Evolutionary conservation across 768 basidiomycete species (phyloP).

Genomic region (Hemileccinum rubropunctum): DNA sequence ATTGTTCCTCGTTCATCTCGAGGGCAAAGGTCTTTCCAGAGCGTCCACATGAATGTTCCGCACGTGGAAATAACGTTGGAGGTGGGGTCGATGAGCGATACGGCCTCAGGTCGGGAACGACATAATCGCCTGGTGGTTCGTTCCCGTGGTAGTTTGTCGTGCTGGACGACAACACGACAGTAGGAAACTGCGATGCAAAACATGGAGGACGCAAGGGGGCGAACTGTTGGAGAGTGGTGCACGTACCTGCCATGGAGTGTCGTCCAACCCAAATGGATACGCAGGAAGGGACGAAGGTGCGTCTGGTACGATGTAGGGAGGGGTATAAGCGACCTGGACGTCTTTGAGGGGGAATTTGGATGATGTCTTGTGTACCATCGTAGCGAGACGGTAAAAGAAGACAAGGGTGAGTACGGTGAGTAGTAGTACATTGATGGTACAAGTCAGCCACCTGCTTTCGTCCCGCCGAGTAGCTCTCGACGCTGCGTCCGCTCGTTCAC

Average conservation of each 20-base stretch:
- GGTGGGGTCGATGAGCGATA: constrained; percentile 14
- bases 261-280: constrained; percentile 4
- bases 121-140: background rate
- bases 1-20: constrained; percentile 10
- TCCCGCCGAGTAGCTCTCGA: background rate
- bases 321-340: constrained; percentile 16
- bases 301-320: constrained; percentile 15
- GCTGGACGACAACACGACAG: no score
- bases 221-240: background rate
- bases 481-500: constrained; percentile 1
- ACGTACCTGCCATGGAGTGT: background rate
- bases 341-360: constrained; percentile 6
- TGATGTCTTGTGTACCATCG: constrained; percentile 4
- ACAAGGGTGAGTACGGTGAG: background rate
- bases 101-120: background rate
- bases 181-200: constrained; percentile 2
- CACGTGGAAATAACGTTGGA: constrained; percentile 7
- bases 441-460: constrained; percentile 18
- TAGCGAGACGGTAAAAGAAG: background rate
- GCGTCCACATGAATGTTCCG: constrained; percentile 14
- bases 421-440: background rate
- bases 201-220: background rate
- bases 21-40: constrained; percentile 15
- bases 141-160: no score
- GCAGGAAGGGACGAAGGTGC: background rate